phyloP scores from a whole-genome alignment of 106 monocot genomes.

The Iris macrosiphon region DNA sequence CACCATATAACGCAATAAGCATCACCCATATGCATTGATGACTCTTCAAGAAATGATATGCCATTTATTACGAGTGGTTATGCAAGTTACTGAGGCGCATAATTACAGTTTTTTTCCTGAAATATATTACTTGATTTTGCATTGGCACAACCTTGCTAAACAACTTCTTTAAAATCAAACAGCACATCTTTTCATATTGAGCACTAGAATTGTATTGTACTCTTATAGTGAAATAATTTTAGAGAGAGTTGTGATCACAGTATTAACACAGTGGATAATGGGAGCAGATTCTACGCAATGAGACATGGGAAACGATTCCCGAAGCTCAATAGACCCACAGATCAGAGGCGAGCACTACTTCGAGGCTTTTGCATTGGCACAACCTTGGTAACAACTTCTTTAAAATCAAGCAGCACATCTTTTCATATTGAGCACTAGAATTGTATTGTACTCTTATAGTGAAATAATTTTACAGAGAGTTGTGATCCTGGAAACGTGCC shows the following conservation, averaged over 20 bases:
- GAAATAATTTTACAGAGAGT: no score
- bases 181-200: not conserved
- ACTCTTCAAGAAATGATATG: no score
- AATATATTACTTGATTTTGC: not conserved
- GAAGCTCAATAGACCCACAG: slow-evolving; percentile 89
- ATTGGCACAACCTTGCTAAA: not conserved
- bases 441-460: no score
- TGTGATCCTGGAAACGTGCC: slow-evolving; percentile 53
- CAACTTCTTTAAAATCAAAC: not conserved
- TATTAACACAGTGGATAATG: slow-evolving; percentile 37
- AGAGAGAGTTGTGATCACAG: slow-evolving; percentile 43
- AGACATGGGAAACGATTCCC: slow-evolving; percentile 87
- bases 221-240: not conserved
- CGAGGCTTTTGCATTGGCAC: no score
- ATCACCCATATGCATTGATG: no score
- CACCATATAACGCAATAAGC: no score
- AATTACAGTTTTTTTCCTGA: not conserved
- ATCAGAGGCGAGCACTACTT: slow-evolving; percentile 79
- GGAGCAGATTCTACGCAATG: slow-evolving; percentile 87
- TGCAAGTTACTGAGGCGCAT: no score
- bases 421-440: no score
- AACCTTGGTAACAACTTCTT: no score
- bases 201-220: no score
- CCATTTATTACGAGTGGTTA: not conserved
- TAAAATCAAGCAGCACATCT: no score